Percentiles rank a stretch among this genome's conserved stretches.
Conservation (phyloP, 1,284 basidiomycete genomes). For the Leccinum subrobustum region DNA sequence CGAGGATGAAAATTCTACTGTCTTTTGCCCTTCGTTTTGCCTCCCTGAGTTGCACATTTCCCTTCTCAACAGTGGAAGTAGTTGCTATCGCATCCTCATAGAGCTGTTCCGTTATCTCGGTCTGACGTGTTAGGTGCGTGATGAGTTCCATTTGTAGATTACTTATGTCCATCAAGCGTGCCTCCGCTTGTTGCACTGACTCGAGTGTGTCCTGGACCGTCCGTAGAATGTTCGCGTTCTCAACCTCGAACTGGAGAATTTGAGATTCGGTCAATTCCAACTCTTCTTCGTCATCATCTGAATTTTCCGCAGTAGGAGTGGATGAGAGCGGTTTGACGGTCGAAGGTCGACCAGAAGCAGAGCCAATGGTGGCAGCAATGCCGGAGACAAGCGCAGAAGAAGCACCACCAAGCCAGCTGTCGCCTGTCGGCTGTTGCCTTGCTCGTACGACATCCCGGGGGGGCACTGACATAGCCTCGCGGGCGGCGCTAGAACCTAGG, state of each 20-base stretch:
- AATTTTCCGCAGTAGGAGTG: conserved; percentile 41
- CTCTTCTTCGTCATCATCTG: conserved; percentile 68
- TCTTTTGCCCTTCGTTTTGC: conserved; percentile 81
- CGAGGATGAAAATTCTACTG: conserved; percentile 77
- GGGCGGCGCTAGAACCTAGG: conserved; percentile 69
- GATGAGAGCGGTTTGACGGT: conserved; percentile 24
- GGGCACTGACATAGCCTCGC: conserved; percentile 51
- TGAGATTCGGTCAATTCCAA: conserved; percentile 78
- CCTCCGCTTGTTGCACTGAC: conserved; percentile 86
- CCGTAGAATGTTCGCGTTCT: conserved; percentile 83
- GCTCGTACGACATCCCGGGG: conserved; percentile 21
- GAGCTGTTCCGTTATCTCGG: conserved; percentile 86
- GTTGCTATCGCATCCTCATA: conserved; percentile 88
- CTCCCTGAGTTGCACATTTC: conserved; percentile 83
- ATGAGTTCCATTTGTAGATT: conserved; percentile 87
- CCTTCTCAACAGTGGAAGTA: conserved; percentile 80
- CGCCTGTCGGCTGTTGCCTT: conserved; percentile 29
- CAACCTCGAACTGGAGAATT: conserved; percentile 87
- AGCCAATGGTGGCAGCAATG: conserved; percentile 65
- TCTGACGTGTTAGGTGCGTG: conserved; percentile 81
- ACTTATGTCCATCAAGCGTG: conserved; percentile 86
- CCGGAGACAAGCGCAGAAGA: conserved; percentile 55
- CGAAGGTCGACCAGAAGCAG: conserved; percentile 35
- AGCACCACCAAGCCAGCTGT: conserved; percentile 65
- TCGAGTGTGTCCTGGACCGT: conserved; percentile 81